phyloP scores from a whole-genome alignment of 2,329 filamentous ascomycete species.

The Cordyceps tenuipes region DNA sequence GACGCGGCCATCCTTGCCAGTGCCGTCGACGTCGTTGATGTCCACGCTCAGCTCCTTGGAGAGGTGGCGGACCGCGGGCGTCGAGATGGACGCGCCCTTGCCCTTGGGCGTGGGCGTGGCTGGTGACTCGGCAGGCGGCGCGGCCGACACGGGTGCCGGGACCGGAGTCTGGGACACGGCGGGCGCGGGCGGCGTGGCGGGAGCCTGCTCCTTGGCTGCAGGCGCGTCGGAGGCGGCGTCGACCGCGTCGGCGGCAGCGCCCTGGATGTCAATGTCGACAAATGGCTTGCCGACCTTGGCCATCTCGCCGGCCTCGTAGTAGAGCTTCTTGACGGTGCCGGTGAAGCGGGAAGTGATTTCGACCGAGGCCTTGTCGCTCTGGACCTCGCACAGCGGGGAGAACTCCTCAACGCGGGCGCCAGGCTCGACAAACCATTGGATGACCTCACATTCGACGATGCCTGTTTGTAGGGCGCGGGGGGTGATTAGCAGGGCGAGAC shows the following conservation, averaged over 20 bases:
- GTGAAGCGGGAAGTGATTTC: constrained; percentile 95
- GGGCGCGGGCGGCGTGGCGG: constrained; percentile 7
- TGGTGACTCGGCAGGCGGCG: background rate
- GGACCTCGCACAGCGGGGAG: constrained; percentile 94
- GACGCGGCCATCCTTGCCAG: constrained; percentile 84
- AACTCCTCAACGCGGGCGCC: constrained; percentile 95
- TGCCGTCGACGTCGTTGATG: constrained; percentile 71
- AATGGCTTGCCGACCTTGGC: constrained; percentile 90
- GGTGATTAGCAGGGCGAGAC: background rate
- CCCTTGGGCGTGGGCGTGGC: constrained; percentile 34
- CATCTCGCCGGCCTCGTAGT: constrained; percentile 95
- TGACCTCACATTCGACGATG: constrained; percentile 96
- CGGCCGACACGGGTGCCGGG: background rate
- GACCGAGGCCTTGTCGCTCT: constrained; percentile 87
- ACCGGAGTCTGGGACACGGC: constrained; percentile 9
- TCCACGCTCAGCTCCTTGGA: constrained; percentile 71
- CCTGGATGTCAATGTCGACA: constrained; percentile 89
- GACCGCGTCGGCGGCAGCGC: constrained; percentile 49
- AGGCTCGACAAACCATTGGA: constrained; percentile 98
- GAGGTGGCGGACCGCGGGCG: constrained; percentile 84
- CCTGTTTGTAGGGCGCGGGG: constrained; percentile 41
- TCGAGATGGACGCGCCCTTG: constrained; percentile 69
- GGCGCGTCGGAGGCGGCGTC: constrained; percentile 25
- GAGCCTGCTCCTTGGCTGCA: constrained; percentile 20
- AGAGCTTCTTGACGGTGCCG: constrained; percentile 89